Evolutionary conservation across 345 rosid species (phyloP), one percentile per base, ranked within the genome.

Genomic region (Camelina laxa): DNA sequence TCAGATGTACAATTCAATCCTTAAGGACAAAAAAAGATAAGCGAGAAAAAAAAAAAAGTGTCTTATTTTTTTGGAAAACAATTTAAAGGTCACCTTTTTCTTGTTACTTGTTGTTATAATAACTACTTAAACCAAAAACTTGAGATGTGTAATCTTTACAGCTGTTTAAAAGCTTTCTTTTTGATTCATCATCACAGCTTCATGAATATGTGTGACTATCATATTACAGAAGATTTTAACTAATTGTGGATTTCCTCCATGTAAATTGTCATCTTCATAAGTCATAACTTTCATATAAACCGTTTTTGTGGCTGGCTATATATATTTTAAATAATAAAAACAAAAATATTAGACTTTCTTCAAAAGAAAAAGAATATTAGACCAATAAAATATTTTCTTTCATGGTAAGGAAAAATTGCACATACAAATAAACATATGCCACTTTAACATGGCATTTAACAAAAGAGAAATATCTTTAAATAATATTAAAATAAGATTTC

Each of bases 1-100:
- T 76, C 65, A 69, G 74, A 65, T 49, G 54, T 49, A 49, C 54
- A 49, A 49, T 49, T 45, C 62, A 27, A 55, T 44, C 58, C 75
- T 19, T 48, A 59, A 70, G 63, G 54, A 51, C 17, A 5, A 42
- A 33, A 33, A 33, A 14, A 44, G 17, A 44, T 44, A 39, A 39
- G 42, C 42, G 14, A 10, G 9, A 38, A 7, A 31, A 31, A 60
- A 36, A 6, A 16, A 42, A 54, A 4, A 38, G 39, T 35, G 12
- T 42, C 1, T 54, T 64, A 30, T 20, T 55, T 64, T 15, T 39
- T 19, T 3, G 16, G 16, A 16, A 21, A 16, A 49, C 60, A 16
- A 61, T 20, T 47, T 10, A 50, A 50, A 61, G 70, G 55, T 73
- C 9, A 35, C 48, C 4, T 42, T 72, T 47, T 54, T 54, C 38